These are phyloP conservation scores for Dacryopinax spathularia DNA, from an alignment of 768 basidiomycete species.

Conservation along the genomic window DNA sequence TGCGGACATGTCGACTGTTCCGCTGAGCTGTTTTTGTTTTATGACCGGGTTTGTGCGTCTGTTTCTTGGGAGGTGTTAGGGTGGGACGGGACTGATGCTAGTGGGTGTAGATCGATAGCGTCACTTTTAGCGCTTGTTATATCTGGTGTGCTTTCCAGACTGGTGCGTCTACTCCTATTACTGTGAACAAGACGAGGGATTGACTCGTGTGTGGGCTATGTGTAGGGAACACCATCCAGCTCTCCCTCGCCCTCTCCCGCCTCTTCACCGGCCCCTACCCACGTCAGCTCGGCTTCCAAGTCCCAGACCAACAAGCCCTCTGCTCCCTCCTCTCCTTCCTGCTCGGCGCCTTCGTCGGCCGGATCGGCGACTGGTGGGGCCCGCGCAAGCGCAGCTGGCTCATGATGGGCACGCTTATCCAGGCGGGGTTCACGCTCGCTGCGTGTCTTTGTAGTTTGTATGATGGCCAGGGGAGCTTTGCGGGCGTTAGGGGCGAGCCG, in stretches of 20 bases:
- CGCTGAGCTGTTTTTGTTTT: background rate
- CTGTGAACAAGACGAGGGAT: too few species aligned
- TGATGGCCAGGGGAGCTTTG: slow-evolving; percentile 4
- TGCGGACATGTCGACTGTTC: background rate
- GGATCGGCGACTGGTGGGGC: slow-evolving; percentile 6
- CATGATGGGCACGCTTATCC: background rate
- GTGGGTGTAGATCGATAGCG: background rate
- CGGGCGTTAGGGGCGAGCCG: slow-evolving; percentile 4
- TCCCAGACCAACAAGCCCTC: slow-evolving; percentile 11
- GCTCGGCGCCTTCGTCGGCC: slow-evolving; percentile 6
- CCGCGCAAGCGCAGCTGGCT: slow-evolving; percentile 5
- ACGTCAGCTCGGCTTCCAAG: background rate
- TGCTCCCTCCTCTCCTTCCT: slow-evolving; percentile 10
- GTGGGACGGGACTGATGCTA: background rate
- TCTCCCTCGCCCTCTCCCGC: slow-evolving; percentile 8
- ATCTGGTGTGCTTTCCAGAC: slow-evolving; percentile 12
- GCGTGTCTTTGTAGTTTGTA: slow-evolving; percentile 2
- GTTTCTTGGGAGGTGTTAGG: background rate
- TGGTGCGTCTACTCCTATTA: background rate
- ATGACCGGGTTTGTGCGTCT: background rate
- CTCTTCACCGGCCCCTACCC: slow-evolving; percentile 6
- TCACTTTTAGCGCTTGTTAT: slow-evolving; percentile 6
- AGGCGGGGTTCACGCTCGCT: slow-evolving; percentile 4
- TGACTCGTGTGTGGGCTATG: background rate
- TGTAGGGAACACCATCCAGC: slow-evolving; percentile 9